Evolutionary conservation across 108 stramenopile genomes (phyloP).

Genomic region (Nitzschia inconspicua): DNA sequence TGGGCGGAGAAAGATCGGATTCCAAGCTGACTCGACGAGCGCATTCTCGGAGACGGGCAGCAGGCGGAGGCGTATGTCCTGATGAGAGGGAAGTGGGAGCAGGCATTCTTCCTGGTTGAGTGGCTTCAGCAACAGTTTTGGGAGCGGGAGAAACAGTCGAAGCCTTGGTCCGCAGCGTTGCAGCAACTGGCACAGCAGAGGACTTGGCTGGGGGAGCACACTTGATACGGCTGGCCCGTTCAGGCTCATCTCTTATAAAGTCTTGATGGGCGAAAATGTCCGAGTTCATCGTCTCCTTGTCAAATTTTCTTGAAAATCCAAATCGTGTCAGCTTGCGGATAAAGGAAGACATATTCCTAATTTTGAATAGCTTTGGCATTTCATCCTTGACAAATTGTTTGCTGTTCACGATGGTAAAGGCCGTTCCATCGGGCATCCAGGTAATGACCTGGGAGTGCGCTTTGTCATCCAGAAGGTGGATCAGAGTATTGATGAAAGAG

Average conservation of each 20-base stretch:
- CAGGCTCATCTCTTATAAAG: slow-evolving; percentile 44
- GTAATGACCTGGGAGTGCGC: slow-evolving; percentile 13
- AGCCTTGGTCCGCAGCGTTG: too few species aligned
- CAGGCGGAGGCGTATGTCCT: too few species aligned
- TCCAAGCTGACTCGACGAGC: too few species aligned
- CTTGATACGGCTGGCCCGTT: slow-evolving; percentile 19
- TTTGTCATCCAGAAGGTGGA: slow-evolving; percentile 26
- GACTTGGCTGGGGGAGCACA: too few species aligned
- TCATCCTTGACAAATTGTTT: slow-evolving; percentile 39
- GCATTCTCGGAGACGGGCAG: too few species aligned
- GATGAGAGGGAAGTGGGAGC: too few species aligned
- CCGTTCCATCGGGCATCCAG: slow-evolving; percentile 45
- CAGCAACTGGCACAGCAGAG: too few species aligned
- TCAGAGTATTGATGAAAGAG: too few species aligned
- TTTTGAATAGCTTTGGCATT: slow-evolving; percentile 41
- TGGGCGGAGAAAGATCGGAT: too few species aligned
- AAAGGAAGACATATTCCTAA: slow-evolving; percentile 47
- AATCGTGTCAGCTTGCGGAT: slow-evolving; percentile 48
- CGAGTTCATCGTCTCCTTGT: slow-evolving; percentile 27
- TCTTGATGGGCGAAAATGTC: slow-evolving; percentile 42
- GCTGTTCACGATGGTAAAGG: slow-evolving; percentile 45
- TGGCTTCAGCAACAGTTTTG: too few species aligned
- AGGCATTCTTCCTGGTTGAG: too few species aligned
- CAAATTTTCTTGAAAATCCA: slow-evolving; percentile 34
- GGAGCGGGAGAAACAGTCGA: too few species aligned